Conservation (phyloP, 805 yeast species). For the Monosporozyma siamensis region DNA sequence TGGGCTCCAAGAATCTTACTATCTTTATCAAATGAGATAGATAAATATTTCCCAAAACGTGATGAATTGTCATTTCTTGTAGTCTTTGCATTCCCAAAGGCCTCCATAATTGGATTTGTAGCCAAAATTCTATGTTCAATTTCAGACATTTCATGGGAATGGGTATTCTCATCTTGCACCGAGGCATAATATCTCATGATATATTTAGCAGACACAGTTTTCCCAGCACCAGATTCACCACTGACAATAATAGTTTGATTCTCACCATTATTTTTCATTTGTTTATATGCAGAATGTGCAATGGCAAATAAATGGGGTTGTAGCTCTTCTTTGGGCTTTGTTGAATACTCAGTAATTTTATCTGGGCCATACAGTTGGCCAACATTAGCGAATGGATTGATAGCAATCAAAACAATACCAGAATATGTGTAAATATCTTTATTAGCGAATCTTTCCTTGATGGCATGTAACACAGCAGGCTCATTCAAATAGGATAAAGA, state of each 20-base stretch:
- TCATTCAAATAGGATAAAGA: conserved; percentile 86
- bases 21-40: conserved; percentile 68
- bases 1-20: conserved; percentile 90
- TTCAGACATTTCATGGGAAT: conserved; percentile 56
- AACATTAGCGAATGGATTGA: conserved; percentile 88
- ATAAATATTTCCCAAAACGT: conserved; percentile 88
- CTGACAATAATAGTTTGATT: conserved; percentile 95
- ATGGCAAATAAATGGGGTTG: conserved; percentile 97
- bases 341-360: conserved; percentile 86
- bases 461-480: conserved; percentile 94
- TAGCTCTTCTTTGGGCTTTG: conserved; percentile 72
- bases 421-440: conserved; percentile 89
- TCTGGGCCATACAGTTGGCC: conserved; percentile 86
- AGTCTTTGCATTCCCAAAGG: conserved; percentile 93
- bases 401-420: conserved; percentile 93
- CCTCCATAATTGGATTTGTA: conserved; percentile 86
- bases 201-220: conserved; percentile 93
- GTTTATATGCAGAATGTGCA: conserved; percentile 93
- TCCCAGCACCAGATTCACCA: conserved; percentile 99
- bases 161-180: conserved; percentile 49
- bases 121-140: conserved; percentile 92
- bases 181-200: conserved; percentile 97
- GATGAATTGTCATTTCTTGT: conserved; percentile 89
- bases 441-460: conserved; percentile 77
- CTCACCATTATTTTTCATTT: conserved; percentile 75